phyloP scores from a whole-genome alignment of 495 filamentous ascomycete species.

The Clavariopsis aquatica region DNA sequence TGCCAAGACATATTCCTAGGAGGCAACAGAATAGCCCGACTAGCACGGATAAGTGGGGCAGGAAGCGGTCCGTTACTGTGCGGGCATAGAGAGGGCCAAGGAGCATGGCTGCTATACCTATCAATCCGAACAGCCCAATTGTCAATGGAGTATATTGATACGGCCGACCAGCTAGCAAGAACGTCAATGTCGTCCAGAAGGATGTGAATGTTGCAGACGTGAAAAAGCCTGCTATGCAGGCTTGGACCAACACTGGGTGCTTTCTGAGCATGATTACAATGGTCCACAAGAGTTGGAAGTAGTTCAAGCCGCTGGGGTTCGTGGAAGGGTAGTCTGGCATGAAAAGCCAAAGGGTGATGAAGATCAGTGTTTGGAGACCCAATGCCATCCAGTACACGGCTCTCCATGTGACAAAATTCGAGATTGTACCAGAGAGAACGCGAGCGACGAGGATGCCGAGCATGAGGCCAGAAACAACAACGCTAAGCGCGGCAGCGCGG shows the following conservation, averaged over 20 bases:
- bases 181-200: conserved; percentile 84
- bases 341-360: conserved; percentile 65
- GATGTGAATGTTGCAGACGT: conserved; percentile 61
- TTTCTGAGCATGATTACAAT: conserved; percentile 62
- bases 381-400: conserved; percentile 80
- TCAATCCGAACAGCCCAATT: conserved; percentile 78
- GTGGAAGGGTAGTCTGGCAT: conserved; percentile 81
- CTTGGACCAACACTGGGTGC: conserved; percentile 70
- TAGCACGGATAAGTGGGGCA: conserved; percentile 66
- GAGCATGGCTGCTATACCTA: conserved; percentile 69
- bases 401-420: conserved; percentile 70
- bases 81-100: conserved; percentile 68
- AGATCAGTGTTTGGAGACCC: conserved; percentile 70
- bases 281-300: conserved; percentile 64
- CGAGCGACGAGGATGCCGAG: conserved; percentile 77
- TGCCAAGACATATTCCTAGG: conserved; percentile 68
- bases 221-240: conserved; percentile 60
- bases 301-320: conserved; percentile 64
- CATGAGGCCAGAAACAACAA: conserved; percentile 76
- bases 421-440: conserved; percentile 72
- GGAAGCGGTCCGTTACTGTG: conserved; percentile 68
- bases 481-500: conserved; percentile 65
- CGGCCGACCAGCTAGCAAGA: conserved; percentile 67
- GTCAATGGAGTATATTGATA: conserved; percentile 66
- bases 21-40: conserved; percentile 61